Conservation (phyloP, 169 alveolate genomes). For the Plasmodium vinckei region DNA sequence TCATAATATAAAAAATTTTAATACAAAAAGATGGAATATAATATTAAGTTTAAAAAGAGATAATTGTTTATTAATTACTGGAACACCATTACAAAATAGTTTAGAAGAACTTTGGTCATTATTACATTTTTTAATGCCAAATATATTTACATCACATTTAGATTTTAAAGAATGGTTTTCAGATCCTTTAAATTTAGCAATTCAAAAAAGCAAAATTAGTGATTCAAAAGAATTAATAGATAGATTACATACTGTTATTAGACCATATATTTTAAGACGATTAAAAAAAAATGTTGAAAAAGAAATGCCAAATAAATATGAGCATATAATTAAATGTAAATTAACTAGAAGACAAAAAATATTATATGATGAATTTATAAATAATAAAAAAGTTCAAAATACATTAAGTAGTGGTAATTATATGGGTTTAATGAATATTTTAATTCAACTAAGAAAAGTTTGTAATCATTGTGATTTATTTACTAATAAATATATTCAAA, state of each 20-base stretch:
- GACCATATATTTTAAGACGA: conserved; percentile 98
- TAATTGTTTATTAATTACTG: conserved; percentile 97
- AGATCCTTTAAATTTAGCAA: conserved; percentile 94
- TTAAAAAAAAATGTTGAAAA: conserved; percentile 98
- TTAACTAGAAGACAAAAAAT: conserved; percentile 93
- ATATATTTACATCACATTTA: conserved; percentile 94
- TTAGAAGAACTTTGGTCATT: conserved; percentile 99
- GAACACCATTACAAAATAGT: conserved; percentile 99
- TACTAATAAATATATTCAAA: conserved; percentile 93
- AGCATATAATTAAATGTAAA: conserved; percentile 94
- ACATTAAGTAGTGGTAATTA: conserved; percentile 90
- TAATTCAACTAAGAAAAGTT: conserved; percentile 97
- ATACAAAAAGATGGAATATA: conserved; percentile 98
- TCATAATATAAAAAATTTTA: conserved; percentile 97
- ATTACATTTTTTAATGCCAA: conserved; percentile 98
- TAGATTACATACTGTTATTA: conserved; percentile 95
- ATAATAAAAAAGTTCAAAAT: conserved; percentile 82
- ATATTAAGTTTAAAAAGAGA: conserved; percentile 96
- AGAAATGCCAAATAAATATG: conserved; percentile 98
- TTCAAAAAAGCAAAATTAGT: conserved; percentile 86
- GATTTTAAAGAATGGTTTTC: conserved; percentile 98
- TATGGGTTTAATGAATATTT: conserved; percentile 96
- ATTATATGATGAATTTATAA: conserved; percentile 97
- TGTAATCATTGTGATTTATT: conserved; percentile 99
- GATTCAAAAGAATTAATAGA: conserved; percentile 82